Conservation (phyloP, 371 early-diverging fungal species). For the Mortierella sp. region DNA sequence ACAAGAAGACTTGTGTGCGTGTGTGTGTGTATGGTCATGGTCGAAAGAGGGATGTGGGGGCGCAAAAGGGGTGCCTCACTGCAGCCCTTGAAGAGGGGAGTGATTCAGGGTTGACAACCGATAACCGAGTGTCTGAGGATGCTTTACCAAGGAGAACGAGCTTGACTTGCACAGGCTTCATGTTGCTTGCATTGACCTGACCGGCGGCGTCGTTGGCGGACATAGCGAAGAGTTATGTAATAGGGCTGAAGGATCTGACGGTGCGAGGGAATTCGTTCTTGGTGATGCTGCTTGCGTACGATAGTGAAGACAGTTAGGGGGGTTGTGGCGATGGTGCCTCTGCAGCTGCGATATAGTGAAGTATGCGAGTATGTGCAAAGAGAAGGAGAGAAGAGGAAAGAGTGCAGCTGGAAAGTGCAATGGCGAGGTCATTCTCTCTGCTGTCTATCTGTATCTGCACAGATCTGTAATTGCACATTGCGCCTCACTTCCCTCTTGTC, state of each 20-base stretch:
- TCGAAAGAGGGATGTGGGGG: too few species aligned
- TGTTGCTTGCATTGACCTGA: conserved; percentile 38
- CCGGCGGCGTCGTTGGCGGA: conserved; percentile 39
- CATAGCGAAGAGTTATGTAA: conserved; percentile 13
- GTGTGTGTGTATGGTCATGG: too few species aligned
- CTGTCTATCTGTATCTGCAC: conserved; percentile 12
- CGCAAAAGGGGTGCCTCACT: too few species aligned
- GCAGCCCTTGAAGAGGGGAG: not conserved
- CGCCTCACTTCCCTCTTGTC: not conserved
- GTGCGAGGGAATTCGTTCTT: not conserved
- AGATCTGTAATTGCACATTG: conserved; percentile 8
- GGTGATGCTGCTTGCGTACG: not conserved
- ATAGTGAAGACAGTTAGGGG: too few species aligned
- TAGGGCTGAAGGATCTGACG: not conserved
- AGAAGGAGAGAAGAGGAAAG: not conserved
- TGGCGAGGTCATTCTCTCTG: not conserved
- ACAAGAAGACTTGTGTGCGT: too few species aligned
- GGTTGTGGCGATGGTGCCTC: too few species aligned
- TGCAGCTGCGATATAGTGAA: too few species aligned
- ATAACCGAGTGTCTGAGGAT: not conserved
- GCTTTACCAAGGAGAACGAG: conserved; percentile 73
- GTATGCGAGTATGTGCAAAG: not conserved
- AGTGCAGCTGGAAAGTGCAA: not conserved
- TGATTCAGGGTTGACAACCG: not conserved
- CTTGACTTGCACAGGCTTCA: conserved; percentile 71